Evolutionary conservation across 2,329 filamentous ascomycete species (phyloP).

Genomic region (Nemania serpens): DNA sequence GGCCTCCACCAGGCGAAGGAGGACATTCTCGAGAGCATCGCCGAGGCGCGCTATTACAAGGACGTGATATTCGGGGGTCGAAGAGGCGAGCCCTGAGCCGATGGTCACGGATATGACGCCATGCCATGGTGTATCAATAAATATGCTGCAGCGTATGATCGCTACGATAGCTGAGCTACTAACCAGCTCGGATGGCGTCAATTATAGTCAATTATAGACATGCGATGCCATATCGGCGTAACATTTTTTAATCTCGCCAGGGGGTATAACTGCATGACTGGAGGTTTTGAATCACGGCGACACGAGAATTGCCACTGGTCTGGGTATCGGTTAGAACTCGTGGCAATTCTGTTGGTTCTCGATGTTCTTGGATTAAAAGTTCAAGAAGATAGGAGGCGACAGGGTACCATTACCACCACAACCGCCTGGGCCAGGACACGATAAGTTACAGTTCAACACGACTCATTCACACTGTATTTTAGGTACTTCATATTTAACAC

Average conservation of each 20-base stretch:
- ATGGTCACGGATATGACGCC: not conserved
- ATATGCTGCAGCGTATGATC: not conserved
- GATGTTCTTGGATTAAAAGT: not conserved
- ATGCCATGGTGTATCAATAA: slow-evolving; percentile 1
- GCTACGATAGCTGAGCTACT: not conserved
- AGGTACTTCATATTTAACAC: not conserved
- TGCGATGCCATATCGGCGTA: not conserved
- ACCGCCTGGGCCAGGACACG: too few species aligned
- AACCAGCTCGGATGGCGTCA: not conserved
- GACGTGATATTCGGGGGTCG: slow-evolving; percentile 63
- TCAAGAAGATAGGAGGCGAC: too few species aligned
- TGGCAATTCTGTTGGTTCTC: slow-evolving; percentile 31
- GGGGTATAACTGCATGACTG: too few species aligned
- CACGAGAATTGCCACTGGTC: not conserved
- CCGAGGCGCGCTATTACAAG: slow-evolving; percentile 84
- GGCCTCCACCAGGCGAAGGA: slow-evolving; percentile 80
- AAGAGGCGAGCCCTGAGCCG: slow-evolving; percentile 8
- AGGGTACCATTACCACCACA: too few species aligned
- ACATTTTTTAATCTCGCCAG: too few species aligned
- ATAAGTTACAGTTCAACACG: too few species aligned
- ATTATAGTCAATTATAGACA: too few species aligned
- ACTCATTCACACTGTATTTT: not conserved
- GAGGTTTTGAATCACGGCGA: not conserved
- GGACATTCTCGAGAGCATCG: slow-evolving; percentile 95
- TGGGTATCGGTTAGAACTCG: slow-evolving; percentile 13